phyloP scores from a whole-genome alignment of 345 rosid species.

The Arabidopsis suecica region DNA sequence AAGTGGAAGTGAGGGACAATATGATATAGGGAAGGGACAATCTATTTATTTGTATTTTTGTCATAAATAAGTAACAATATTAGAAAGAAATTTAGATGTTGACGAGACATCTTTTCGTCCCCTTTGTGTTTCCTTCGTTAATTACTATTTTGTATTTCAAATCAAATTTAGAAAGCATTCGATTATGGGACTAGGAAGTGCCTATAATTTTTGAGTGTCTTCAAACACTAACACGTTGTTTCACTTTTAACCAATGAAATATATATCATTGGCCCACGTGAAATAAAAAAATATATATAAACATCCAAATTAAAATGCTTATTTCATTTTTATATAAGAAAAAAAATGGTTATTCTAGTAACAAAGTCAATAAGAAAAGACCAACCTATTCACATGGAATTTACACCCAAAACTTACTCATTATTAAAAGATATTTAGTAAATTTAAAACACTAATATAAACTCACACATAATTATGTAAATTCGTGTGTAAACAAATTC shows the following conservation, averaged over 20 bases:
- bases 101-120: conserved; percentile 40
- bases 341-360: too few relatives aligned
- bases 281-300: neutral
- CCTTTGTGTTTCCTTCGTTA: conserved; percentile 28
- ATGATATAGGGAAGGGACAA: conserved; percentile 25
- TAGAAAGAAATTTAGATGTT: conserved; percentile 26
- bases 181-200: conserved; percentile 21
- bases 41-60: neutral
- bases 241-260: conserved; percentile 14
- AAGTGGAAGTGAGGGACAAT: conserved; percentile 40
- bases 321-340: too few relatives aligned
- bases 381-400: too few relatives aligned
- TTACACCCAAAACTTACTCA: too few relatives aligned
- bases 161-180: conserved; percentile 6
- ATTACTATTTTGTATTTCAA: neutral
- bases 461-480: too few relatives aligned
- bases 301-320: neutral
- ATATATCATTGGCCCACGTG: neutral
- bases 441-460: too few relatives aligned
- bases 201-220: neutral
- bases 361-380: neutral
- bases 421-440: too few relatives aligned
- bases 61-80: neutral
- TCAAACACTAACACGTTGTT: conserved; percentile 17
- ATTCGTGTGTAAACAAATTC: neutral